phyloP scores from a whole-genome alignment of 1,284 basidiomycete species.

The Tilletia walkeri region DNA sequence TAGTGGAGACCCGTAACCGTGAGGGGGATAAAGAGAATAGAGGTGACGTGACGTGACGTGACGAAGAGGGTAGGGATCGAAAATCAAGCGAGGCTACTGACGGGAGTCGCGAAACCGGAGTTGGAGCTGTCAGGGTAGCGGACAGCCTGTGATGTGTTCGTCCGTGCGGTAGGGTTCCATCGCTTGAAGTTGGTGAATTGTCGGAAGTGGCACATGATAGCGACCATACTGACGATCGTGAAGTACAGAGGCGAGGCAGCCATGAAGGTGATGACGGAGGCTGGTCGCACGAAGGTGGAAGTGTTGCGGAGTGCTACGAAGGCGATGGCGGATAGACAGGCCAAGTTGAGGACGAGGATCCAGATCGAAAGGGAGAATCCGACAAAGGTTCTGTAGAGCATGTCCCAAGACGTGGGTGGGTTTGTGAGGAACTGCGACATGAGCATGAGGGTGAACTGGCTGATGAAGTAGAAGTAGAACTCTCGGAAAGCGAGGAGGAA shows the following conservation, averaged over 20 bases:
- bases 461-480: conserved; percentile 41
- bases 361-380: conserved; percentile 36
- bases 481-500: conserved; percentile 43
- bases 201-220: conserved; percentile 47
- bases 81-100: too few species aligned
- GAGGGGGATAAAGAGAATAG: too few species aligned
- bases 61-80: too few species aligned
- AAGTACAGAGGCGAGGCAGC: conserved; percentile 17
- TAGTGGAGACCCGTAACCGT: too few species aligned
- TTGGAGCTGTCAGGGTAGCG: too few species aligned
- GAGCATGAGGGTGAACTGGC: conserved; percentile 32
- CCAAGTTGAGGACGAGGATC: conserved; percentile 36
- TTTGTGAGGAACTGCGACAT: conserved; percentile 29
- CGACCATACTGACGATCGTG: conserved; percentile 21
- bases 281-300: background rate
- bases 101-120: too few species aligned
- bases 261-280: conserved; percentile 6
- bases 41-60: too few species aligned
- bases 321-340: conserved; percentile 25
- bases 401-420: conserved; percentile 27
- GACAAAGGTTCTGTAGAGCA: conserved; percentile 37
- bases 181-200: conserved; percentile 43
- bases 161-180: conserved; percentile 26
- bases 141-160: background rate
- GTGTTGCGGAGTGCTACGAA: conserved; percentile 36